phyloP scores from a whole-genome alignment of 1,139 yeast species.

The Zygosaccharomyces sapae region DNA sequence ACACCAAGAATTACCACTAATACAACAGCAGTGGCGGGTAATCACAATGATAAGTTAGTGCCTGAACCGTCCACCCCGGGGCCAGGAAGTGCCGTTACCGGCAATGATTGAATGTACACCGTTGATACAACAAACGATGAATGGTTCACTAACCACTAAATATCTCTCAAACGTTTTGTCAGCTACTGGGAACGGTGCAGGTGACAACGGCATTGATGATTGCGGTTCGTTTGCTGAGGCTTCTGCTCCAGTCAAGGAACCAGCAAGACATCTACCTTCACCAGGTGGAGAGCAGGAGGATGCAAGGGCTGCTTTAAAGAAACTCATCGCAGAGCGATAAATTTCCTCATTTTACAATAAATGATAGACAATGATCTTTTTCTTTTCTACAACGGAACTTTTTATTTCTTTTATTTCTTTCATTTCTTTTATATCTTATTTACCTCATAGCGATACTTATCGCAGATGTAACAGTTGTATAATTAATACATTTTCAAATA shows the following conservation, averaged over 20 bases:
- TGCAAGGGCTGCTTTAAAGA: constrained; percentile 31
- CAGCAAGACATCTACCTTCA: constrained; percentile 9
- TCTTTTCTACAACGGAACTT: not conserved
- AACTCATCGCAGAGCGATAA: constrained; percentile 27
- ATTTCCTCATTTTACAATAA: constrained; percentile 1
- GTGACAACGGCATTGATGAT: not conserved
- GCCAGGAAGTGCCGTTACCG: constrained; percentile 14
- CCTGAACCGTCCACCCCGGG: constrained; percentile 24
- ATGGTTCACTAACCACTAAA: constrained; percentile 27
- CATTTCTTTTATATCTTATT: too few species aligned
- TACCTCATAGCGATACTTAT: not conserved
- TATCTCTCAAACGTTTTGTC: constrained; percentile 14
- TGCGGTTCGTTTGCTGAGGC: not conserved
- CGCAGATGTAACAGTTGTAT: not conserved
- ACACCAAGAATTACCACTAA: constrained; percentile 4
- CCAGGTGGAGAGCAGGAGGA: constrained; percentile 24
- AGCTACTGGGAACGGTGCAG: constrained; percentile 5
- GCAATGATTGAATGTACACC: constrained; percentile 28
- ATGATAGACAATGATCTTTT: constrained; percentile 7
- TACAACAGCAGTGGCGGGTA: not conserved
- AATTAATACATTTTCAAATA: not conserved
- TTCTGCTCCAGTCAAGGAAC: not conserved
- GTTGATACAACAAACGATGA: constrained; percentile 31
- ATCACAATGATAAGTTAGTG: constrained; percentile 3
- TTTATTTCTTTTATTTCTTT: not conserved